A percentile compares a stretch with the other conserved stretches of the same genome.
phyloP scores from a whole-genome alignment of 1,284 basidiomycete genomes.

The Ganoderma sinense region DNA sequence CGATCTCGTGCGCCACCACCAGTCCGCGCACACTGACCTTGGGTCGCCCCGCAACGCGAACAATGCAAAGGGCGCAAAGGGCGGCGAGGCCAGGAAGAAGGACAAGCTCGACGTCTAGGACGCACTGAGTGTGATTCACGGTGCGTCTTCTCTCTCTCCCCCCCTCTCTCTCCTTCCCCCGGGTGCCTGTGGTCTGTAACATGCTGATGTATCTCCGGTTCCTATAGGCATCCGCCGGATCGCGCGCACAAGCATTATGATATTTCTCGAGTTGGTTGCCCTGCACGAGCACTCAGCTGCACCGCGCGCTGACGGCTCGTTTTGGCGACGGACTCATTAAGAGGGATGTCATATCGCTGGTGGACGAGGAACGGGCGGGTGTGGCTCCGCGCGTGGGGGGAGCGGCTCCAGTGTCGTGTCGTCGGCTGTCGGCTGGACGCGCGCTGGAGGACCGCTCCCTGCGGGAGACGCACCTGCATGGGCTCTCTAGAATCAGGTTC shows the following conservation, averaged over 20 bases:
- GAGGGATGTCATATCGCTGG: conserved; percentile 4
- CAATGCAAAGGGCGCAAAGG: conserved; percentile 1
- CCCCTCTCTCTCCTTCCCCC: background rate
- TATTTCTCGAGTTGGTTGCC: conserved; percentile 15
- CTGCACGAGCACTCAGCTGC: conserved; percentile 6
- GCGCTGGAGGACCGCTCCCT: conserved; percentile 4
- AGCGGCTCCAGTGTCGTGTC: conserved; percentile 6
- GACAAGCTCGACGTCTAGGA: background rate
- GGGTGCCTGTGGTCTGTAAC: background rate
- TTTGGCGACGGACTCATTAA: background rate
- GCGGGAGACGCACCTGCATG: conserved; percentile 8
- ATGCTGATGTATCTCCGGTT: background rate
- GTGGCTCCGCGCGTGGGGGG: background rate
- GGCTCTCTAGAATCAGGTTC: conserved; percentile 5
- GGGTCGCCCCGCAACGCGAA: conserved; percentile 22
- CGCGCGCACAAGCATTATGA: conserved; percentile 11
- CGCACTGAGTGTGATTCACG: conserved; percentile 14
- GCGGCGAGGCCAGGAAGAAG: background rate
- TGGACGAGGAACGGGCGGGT: conserved; percentile 8
- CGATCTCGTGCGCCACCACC: conserved; percentile 19
- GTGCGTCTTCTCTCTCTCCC: conserved; percentile 6
- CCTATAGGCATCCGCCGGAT: conserved; percentile 6
- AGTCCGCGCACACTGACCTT: conserved; percentile 19
- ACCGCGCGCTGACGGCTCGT: conserved; percentile 2
- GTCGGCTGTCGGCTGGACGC: background rate